Conservation (phyloP, 164 flowering plant species). For the Aristolochia californica region DNA sequence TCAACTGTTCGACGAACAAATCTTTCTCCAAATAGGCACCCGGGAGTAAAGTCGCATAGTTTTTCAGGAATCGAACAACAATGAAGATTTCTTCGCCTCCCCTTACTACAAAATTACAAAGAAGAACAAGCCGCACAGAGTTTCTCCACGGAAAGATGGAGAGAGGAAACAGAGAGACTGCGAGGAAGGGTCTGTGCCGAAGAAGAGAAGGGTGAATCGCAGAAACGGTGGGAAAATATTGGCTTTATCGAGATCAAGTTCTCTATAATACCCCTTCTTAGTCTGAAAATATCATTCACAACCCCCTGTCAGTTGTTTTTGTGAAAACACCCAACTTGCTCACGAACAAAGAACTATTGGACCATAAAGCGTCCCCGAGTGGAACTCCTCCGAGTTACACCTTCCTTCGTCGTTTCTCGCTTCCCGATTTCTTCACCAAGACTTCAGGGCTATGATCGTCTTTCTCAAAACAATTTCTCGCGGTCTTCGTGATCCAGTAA, state of each 20-base stretch:
- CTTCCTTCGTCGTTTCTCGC: no score
- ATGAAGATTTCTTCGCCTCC: not conserved
- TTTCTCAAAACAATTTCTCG: no score
- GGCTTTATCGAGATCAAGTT: slow-evolving; percentile 4
- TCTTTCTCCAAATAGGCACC: not conserved
- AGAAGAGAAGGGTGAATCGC: slow-evolving; percentile 5
- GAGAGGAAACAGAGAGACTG: not conserved
- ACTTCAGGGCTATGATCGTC: no score
- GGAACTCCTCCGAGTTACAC: no score
- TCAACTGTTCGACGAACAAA: not conserved
- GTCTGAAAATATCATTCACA: no score
- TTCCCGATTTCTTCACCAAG: no score
- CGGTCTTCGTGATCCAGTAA: no score
- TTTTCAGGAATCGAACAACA: not conserved
- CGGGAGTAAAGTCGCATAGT: not conserved
- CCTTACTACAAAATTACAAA: not conserved
- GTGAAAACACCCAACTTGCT: no score
- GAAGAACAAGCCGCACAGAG: not conserved
- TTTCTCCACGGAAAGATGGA: not conserved
- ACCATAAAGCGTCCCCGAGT: no score
- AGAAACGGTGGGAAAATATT: slow-evolving; percentile 7
- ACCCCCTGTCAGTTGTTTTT: no score
- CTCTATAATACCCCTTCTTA: not conserved
- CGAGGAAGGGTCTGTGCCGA: not conserved
- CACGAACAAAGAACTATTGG: no score